Percentiles rank a stretch among this genome's conserved stretches.
Evolutionary conservation across 176 grass and related monocot genomes (phyloP).

Genomic region (Saccharum officinarum): DNA sequence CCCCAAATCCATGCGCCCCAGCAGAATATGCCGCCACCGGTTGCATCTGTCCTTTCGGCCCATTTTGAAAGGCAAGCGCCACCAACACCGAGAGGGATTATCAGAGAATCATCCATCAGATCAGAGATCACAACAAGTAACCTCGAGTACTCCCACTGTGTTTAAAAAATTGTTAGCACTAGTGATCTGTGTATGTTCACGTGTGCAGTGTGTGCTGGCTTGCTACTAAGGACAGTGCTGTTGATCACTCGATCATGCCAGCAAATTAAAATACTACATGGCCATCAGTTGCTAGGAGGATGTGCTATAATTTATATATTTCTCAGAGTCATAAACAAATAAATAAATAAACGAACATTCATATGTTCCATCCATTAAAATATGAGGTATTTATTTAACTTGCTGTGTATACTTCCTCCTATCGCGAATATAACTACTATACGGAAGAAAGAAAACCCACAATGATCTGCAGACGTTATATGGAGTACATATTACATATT

Average conservation of each 20-base stretch:
- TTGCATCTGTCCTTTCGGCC: neutral
- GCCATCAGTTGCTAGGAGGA: neutral
- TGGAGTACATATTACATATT: no score
- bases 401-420: neutral
- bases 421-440: no score
- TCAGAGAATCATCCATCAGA: constrained; percentile 16
- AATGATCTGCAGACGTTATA: no score
- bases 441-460: no score
- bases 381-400: neutral
- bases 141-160: neutral
- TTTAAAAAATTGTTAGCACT: neutral
- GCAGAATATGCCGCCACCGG: constrained; percentile 39
- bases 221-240: neutral
- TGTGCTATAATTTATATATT: neutral
- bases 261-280: neutral
- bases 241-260: neutral
- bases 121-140: neutral
- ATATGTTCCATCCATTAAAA: no score
- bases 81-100: neutral
- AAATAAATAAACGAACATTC: no score
- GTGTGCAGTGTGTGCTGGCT: neutral
- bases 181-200: constrained; percentile 20
- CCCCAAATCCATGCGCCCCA: neutral
- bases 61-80: constrained; percentile 12
- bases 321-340: no score